phyloP scores from a whole-genome alignment of 2,329 filamentous ascomycete species.

The Metarhizium anisopliae region DNA sequence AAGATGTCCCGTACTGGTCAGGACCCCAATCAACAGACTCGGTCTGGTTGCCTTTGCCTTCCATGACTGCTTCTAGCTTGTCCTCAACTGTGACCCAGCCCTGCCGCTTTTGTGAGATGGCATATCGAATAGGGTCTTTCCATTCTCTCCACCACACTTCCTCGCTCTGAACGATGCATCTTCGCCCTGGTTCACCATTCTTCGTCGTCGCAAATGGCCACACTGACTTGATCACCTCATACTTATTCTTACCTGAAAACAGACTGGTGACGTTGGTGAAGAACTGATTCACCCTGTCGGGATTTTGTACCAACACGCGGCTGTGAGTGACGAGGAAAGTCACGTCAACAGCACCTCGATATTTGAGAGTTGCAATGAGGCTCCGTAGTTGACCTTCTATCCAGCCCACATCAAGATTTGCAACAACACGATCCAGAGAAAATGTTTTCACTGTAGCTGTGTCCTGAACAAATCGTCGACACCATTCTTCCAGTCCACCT shows the following conservation, averaged over 20 bases:
- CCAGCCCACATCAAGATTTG: constrained; percentile 46
- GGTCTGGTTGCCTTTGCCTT: constrained; percentile 30
- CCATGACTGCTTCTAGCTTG: constrained; percentile 44
- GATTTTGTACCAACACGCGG: constrained; percentile 39
- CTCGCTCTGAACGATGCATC: constrained; percentile 44
- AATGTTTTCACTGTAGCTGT: constrained; percentile 37
- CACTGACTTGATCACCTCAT: constrained; percentile 45
- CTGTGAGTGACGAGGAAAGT: constrained; percentile 41
- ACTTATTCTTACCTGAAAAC: constrained; percentile 43
- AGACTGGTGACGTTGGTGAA: constrained; percentile 42
- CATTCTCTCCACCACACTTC: constrained; percentile 44
- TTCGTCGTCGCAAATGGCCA: constrained; percentile 47
- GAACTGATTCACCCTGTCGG: constrained; percentile 44
- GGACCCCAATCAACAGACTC: constrained; percentile 35
- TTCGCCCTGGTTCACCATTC: constrained; percentile 33
- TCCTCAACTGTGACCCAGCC: constrained; percentile 41
- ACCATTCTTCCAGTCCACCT: constrained; percentile 40
- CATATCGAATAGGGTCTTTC: constrained; percentile 27
- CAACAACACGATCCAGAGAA: constrained; percentile 40
- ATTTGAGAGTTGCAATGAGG: constrained; percentile 39
- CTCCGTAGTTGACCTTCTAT: constrained; percentile 45
- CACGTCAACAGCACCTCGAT: constrained; percentile 39
- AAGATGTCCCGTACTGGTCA: constrained; percentile 49
- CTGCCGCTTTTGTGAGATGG: constrained; percentile 33
- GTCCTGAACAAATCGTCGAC: constrained; percentile 37